Base-by-base conservation (phyloP, 2,329 filamentous ascomycete species). In the Rhinocladiella mackenziei region DNA sequence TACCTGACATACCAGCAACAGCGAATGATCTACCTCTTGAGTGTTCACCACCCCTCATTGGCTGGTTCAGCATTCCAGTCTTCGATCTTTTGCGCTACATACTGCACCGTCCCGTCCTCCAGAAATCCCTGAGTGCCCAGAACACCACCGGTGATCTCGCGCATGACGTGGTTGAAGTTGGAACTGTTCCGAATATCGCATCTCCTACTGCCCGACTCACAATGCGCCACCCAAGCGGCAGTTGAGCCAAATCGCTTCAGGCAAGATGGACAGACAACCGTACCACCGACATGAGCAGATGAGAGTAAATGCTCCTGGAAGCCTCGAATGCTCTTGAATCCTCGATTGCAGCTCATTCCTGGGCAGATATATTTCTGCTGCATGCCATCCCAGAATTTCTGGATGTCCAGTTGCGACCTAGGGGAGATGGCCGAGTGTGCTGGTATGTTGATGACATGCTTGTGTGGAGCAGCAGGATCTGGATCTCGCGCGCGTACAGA, bases 211-310 rank as follows among this genome's bases (percentile, higher is more conserved):
- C 56, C 53, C 1, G 61, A 61, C 49, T 71, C 68, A 43, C 62
- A 62, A 43, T 72, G 69, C 0, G 63, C 61, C n/a, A 69, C 56
- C 3, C 70, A 56, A 0, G 65, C 66, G 0, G 63, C 48, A 0
- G 58, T 61, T 8, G 58, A 61, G 18, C 62, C 62, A 58, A 70
- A 72, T 18, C 53, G 34, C 26, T 62, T 65, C 35, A 61, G 51
- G 32, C 69, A 72, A 11, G 57, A 55, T 4, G 67, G 64, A 43
- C 69, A 72, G 26, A 63, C 65, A 35, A 56, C 55, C 18, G 56
- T 56, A 11, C 53, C 45, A 51, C 42, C 31, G 18, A 46, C 43
- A 38, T 63, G 60, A 7, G 53, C 47, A 10, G 51, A 48, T 22
- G 57, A 57, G 10, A 50, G 42, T 18, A 70, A 40, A 44, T 71